phyloP scores from a whole-genome alignment of 768 basidiomycete genomes.

The Trametes sanguinea region DNA sequence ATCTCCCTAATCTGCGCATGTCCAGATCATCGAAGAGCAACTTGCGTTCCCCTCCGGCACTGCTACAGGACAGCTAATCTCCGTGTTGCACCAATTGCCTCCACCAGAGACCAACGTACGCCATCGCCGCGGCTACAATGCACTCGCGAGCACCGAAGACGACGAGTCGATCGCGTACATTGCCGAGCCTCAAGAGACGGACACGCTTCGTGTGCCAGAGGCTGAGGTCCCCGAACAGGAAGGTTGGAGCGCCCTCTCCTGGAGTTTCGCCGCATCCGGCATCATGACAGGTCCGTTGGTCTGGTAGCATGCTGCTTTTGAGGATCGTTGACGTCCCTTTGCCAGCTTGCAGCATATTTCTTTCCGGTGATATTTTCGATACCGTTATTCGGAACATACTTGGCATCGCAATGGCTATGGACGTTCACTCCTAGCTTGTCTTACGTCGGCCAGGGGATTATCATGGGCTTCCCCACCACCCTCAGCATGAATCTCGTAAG shows the following conservation, averaged over 20 bases:
- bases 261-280: conserved; percentile 79
- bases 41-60: conserved; percentile 94
- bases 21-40: conserved; percentile 89
- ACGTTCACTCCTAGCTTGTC: conserved; percentile 89
- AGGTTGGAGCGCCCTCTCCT: conserved; percentile 77
- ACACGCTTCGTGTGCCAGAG: conserved; percentile 28
- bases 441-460: conserved; percentile 95
- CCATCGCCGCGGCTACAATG: conserved; percentile 58
- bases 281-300: conserved; percentile 68
- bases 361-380: conserved; percentile 88
- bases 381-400: conserved; percentile 79
- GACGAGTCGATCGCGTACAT: conserved; percentile 35
- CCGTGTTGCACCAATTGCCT: conserved; percentile 80
- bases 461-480: conserved; percentile 97
- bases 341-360: conserved; percentile 81
- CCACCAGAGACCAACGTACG: conserved; percentile 61
- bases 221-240: conserved; percentile 48
- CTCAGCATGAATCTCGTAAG: conserved; percentile 87
- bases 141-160: conserved; percentile 36
- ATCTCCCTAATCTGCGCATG: not conserved
- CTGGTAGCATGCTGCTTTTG: not conserved
- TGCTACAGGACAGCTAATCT: conserved; percentile 93
- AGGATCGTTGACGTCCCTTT: not conserved
- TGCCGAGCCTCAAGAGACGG: conserved; percentile 9
- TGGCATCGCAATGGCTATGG: conserved; percentile 92